Evolutionary conservation across 768 basidiomycete species (phyloP), one percentile per base, ranked within the genome.

Genomic region (Auriscalpium vulgare): DNA sequence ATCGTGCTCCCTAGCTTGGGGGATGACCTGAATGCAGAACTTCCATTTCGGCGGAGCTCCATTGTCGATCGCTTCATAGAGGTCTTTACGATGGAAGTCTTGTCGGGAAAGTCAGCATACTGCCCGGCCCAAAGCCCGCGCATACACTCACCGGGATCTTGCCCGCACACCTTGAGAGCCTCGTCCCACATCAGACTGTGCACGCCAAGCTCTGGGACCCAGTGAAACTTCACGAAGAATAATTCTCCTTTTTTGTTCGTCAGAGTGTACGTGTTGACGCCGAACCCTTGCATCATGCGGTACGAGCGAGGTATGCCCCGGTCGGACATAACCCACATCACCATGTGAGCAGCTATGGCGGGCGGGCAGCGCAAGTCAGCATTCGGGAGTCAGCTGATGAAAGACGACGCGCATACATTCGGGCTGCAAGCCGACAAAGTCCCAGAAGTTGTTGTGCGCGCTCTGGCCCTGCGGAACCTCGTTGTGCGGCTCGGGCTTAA

Each of bases 121-220:
- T 21, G 4, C 29, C 29, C 29, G 29, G 29, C 29, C 29, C 29
- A 4, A 29, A 29, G 29, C 0, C 29, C 1, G 7, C 29, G 29
- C 29, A 29, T 29, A 29, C 16, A 53, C 69, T 54, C 62, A 83
- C 82, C 82, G 37, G 93, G 91, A 68, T 95, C 92, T 67, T 92
- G 89, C 0, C 89, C 88, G 14, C 61, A 58, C 43, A 95, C 79
- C 67, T 94, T 94, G 58, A 95, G 73, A 1, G 88, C 88, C 62
- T 97, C 93, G 59, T 95, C 92, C 91, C 93, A 95, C 6, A 87
- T 74, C 14, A 95, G 72, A 56, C 83, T 86, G 66, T 93, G 88
- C 1, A 88, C 87, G 19, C 91, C 91, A 14, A 93, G 78, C 68
- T 91, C 80, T 16, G 91, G 82, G 40, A 80, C 81, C 75, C 82